phyloP scores from a whole-genome alignment of 2,329 filamentous ascomycete species.

The Alternaria panax region DNA sequence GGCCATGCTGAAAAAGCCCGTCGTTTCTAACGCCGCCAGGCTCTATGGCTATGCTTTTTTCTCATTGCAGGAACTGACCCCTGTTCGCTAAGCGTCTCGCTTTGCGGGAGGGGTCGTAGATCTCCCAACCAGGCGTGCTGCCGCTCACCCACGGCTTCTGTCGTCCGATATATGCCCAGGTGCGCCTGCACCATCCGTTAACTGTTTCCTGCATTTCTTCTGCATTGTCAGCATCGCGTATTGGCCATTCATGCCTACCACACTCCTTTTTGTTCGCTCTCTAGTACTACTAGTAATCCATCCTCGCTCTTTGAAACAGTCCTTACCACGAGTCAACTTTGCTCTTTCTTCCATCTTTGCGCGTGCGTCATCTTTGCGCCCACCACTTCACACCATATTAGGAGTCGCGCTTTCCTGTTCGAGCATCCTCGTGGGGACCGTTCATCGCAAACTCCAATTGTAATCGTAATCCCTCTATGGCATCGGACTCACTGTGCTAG shows the following conservation, averaged over 20 bases:
- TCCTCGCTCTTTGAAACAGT: constrained; percentile 17
- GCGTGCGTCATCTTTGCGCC: constrained; percentile 20
- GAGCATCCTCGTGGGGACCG: constrained; percentile 7
- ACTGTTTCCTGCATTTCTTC: constrained; percentile 31
- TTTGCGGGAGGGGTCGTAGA: constrained; percentile 34
- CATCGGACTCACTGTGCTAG: constrained; percentile 23
- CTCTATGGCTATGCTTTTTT: constrained; percentile 24
- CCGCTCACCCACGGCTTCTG: constrained; percentile 20
- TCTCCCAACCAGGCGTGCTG: constrained; percentile 28
- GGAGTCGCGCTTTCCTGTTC: constrained; percentile 13
- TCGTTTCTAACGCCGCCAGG: constrained; percentile 38
- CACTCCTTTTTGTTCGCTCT: constrained; percentile 35
- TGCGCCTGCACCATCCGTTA: constrained; percentile 4
- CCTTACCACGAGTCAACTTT: constrained; percentile 21
- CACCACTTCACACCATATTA: constrained; percentile 1
- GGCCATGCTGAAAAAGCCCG: constrained; percentile 26
- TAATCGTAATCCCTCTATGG: constrained; percentile 39
- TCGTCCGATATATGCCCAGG: constrained; percentile 28
- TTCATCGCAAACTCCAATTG: not conserved
- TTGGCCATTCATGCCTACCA: constrained; percentile 19
- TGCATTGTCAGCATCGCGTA: constrained; percentile 24
- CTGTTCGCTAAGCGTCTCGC: constrained; percentile 31
- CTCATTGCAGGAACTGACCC: constrained; percentile 19
- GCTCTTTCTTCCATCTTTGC: constrained; percentile 17
- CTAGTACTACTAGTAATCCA: constrained; percentile 21